Conservation (phyloP, 306 rosid species). For the Acacia acuminata region DNA sequence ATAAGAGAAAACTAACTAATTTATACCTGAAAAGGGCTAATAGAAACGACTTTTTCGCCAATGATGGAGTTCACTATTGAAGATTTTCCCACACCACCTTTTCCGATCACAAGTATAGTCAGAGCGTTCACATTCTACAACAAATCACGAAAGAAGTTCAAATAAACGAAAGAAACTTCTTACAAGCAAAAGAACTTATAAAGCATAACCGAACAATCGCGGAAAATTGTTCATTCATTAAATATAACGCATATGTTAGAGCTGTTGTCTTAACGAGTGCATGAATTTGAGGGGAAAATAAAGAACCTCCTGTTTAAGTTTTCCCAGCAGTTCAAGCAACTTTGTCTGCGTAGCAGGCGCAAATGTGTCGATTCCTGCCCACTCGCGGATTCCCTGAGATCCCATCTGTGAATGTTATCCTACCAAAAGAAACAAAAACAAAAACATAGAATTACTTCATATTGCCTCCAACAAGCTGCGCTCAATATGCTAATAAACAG, state of each 20-base stretch:
- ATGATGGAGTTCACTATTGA: slow-evolving; percentile 90
- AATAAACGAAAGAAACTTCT: neutral
- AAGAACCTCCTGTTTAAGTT: slow-evolving; percentile 79
- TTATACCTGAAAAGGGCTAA: slow-evolving; percentile 89
- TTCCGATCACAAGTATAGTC: slow-evolving; percentile 97
- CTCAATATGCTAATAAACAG: neutral
- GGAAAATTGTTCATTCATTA: neutral
- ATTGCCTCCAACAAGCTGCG: neutral
- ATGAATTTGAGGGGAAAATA: neutral
- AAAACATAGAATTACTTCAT: neutral
- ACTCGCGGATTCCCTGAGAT: slow-evolving; percentile 69
- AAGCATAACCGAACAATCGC: neutral
- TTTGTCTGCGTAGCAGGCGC: slow-evolving; percentile 88
- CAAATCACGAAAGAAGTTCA: slow-evolving; percentile 20
- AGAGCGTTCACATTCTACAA: slow-evolving; percentile 78
- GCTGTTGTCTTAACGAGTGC: neutral
- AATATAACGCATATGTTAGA: neutral
- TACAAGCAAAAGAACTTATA: neutral
- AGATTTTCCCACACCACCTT: slow-evolving; percentile 97
- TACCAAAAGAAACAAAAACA: neutral
- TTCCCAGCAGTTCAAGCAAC: slow-evolving; percentile 76
- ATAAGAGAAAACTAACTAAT: neutral
- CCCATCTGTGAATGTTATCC: slow-evolving; percentile 53
- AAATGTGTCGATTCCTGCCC: slow-evolving; percentile 86
- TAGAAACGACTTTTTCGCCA: slow-evolving; percentile 86